Evolutionary conservation across 2,329 filamentous ascomycete genomes (phyloP), one percentile per base, ranked within the genome.

Genomic region (Nemania diffusa): DNA sequence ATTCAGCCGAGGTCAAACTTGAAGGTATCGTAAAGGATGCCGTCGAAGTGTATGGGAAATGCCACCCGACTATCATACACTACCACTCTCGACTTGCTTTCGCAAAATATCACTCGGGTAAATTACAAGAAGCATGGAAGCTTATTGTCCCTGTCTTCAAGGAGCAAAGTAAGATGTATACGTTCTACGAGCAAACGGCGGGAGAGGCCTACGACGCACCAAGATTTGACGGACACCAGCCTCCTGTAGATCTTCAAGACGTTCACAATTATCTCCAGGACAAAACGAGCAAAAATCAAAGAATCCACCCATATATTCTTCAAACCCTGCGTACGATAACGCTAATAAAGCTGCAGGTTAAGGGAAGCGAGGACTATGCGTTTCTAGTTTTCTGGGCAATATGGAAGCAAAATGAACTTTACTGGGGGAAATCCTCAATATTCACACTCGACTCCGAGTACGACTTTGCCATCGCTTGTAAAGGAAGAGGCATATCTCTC

Each of bases 51-150:
- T 44, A 57, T 15, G 8, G 22, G 13, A 17, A n/a, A 44, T 11
- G 6, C 37, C 34, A 44, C 9, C 22, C 34, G 6, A 13, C 29
- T 57, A 44, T 17, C 13, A 11, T 44, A 5, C 24, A 17, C 1
- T 57, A 57, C 40, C 34, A 20, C 11, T 57, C 53, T 29, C 22
- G 13, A 15, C 53, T 57, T 44, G 53, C 53, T 20, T 37, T 57
- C 6, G 6, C 37, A 3, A 57, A 57, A 44, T 29, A 44, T 15
- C 6, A 44, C 15, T 17, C 7, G 7, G 53, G 53, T n/a, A 57
- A 57, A 57, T 26, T 57, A 8, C 34, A 44, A 57, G 53, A 57
- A 57, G 53, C 53, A 20, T 34, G 26, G 26, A 6, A 57, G 3
- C 22, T 57, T 2, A 20, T 22, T 8, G 29, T 57, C 5, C 5